These are phyloP conservation scores for Tylopilus sp. DNA, from an alignment of 768 basidiomycete species.

Conservation along the genomic window DNA sequence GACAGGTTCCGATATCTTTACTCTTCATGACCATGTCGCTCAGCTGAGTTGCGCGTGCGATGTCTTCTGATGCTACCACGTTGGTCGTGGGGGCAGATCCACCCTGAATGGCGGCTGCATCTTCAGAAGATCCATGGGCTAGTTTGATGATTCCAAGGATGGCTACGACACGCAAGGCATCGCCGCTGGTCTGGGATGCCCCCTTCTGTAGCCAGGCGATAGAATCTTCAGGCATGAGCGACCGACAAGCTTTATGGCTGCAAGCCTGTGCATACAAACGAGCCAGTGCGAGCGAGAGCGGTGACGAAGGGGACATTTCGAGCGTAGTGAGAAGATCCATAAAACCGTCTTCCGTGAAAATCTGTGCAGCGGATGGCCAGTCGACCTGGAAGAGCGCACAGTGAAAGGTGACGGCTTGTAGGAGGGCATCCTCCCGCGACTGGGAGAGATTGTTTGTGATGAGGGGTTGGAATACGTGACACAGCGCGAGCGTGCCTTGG, in stretches of 20 bases:
- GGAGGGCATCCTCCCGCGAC: constrained; percentile 47
- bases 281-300: constrained; percentile 58
- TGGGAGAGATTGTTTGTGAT: constrained; percentile 52
- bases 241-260: constrained; percentile 70
- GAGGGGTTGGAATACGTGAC: constrained; percentile 46
- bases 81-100: constrained; percentile 10
- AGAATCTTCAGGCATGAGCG: constrained; percentile 52
- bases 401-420: constrained; percentile 62
- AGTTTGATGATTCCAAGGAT: constrained; percentile 79
- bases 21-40: constrained; percentile 48
- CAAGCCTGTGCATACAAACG: constrained; percentile 74
- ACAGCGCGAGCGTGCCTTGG: constrained; percentile 47
- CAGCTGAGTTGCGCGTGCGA: constrained; percentile 51
- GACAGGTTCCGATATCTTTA: constrained; percentile 37
- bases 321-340: constrained; percentile 59
- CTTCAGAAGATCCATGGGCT: constrained; percentile 50
- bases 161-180: constrained; percentile 53
- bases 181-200: constrained; percentile 45
- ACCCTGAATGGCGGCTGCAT: constrained; percentile 30
- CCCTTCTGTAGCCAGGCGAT: constrained; percentile 66
- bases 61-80: constrained; percentile 29
- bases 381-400: constrained; percentile 86
- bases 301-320: constrained; percentile 53
- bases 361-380: constrained; percentile 56
- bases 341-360: constrained; percentile 63